phyloP scores from a whole-genome alignment of 768 basidiomycete species.

The Lactarius sp. region DNA sequence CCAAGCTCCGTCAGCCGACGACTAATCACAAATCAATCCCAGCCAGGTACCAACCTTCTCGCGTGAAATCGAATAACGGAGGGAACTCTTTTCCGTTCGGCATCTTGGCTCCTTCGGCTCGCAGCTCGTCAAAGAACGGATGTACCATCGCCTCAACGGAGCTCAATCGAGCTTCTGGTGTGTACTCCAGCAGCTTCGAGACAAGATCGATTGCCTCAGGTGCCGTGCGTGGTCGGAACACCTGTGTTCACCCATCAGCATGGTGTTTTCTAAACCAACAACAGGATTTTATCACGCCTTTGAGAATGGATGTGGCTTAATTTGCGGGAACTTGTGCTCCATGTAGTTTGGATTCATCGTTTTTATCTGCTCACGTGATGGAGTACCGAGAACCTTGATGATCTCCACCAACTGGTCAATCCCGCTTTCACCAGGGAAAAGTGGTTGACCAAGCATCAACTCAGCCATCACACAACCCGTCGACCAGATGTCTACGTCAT shows the following conservation, averaged over 20 bases:
- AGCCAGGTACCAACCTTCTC: conserved; percentile 68
- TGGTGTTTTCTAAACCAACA: conserved; percentile 18
- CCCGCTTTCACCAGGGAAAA: conserved; percentile 98
- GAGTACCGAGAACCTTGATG: conserved; percentile 98
- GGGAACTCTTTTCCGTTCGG: conserved; percentile 97
- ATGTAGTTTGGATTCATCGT: conserved; percentile 99
- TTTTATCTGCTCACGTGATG: conserved; percentile 99
- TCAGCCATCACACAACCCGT: conserved; percentile 99
- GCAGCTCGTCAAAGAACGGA: conserved; percentile 95
- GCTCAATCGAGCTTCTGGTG: conserved; percentile 88
- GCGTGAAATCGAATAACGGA: conserved; percentile 89
- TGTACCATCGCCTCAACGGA: conserved; percentile 90
- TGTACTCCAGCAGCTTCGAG: conserved; percentile 93
- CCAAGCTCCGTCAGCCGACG: neutral
- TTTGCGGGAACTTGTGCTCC: conserved; percentile 99
- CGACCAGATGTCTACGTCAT: conserved; percentile 87
- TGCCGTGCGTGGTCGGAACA: conserved; percentile 96
- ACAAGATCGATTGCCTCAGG: conserved; percentile 96
- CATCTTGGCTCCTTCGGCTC: conserved; percentile 87
- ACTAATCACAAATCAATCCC: too few species aligned
- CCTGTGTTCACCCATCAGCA: conserved; percentile 43
- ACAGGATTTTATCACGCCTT: conserved; percentile 52
- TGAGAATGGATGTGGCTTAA: conserved; percentile 98
- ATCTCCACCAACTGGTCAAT: conserved; percentile 99
- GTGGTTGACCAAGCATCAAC: conserved; percentile 96